A percentile compares a stretch with the other conserved stretches of the same genome.
Conservation (phyloP, 139 green algal genomes). For the Microglena sp. region DNA sequence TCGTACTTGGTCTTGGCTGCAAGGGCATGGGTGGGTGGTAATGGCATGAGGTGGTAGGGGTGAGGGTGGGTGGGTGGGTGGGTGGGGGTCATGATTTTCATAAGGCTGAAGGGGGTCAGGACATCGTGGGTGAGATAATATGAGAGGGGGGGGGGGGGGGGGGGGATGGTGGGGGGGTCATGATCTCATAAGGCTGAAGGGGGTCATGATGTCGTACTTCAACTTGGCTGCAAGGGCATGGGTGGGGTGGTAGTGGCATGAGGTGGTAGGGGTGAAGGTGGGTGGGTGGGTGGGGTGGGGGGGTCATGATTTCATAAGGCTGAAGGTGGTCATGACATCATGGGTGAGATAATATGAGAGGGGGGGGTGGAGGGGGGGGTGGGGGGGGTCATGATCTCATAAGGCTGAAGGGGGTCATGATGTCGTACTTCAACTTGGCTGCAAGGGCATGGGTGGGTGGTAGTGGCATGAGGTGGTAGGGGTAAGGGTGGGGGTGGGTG, state of each 20-base stretch:
- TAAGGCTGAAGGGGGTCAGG: not conserved
- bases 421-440: conserved; percentile 11
- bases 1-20: conserved; percentile 12
- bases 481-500: not conserved
- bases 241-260: not conserved
- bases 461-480: not conserved
- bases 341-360: not conserved
- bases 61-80: not conserved
- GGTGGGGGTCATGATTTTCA: not conserved
- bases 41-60: not conserved
- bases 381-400: too few species aligned
- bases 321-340: not conserved
- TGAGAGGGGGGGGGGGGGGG: not conserved
- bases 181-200: too few species aligned
- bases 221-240: conserved; percentile 4
- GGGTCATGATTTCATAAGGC: not conserved
- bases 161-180: too few species aligned
- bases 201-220: too few species aligned
- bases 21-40: not conserved
- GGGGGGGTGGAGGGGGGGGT: too few species aligned
- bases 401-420: conserved; percentile 24
- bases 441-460: not conserved
- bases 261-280: not conserved
- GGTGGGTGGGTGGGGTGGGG: not conserved
- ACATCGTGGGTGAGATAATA: not conserved